Base-by-base conservation (phyloP, 768 basidiomycete genomes). In the Lactifluus volemus region DNA sequence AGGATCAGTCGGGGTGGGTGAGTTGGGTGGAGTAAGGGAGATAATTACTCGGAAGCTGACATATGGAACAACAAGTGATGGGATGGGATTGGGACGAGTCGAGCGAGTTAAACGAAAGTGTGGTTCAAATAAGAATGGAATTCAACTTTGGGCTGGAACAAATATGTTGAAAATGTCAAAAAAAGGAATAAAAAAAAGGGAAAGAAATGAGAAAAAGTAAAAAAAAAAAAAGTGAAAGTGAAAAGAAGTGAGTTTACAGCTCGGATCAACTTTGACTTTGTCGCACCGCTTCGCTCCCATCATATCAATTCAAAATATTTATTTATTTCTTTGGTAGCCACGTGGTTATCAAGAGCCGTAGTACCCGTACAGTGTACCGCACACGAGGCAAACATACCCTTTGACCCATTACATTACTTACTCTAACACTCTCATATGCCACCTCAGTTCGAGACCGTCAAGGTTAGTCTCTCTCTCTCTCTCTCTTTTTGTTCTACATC, bases 361-460 rank as follows among this genome's bases (percentile, higher is more conserved):
- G 32, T 34, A 34, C 25, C 25, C 25, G 25, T 25, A 9, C 32
- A 3, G 32, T 34, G 32, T 34, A 9, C 32, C 0, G 32, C 32
- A 34, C 32, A 34, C 9, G 6, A 34, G 32, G 32, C 9, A 34
- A 34, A 34, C 32, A 34, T 3, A 34, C 32, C 38, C 38, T 38
- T 12, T 38, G 38, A 10, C 38, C 32, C 25, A 25, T 36, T 36
- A 10, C 34, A 6, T 36, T 36, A 36, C 34, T 36, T 36, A 36
- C 34, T 36, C 10, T 10, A 10, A 36, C 34, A 6, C 5, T 2
- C 34, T 36, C 34, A 38, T 1, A 79, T 82, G 80, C 65, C 78
- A 15, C 85, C 85, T 9, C 81, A 86, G 68, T 87, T 86, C 63
- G 84, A 87, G 73, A 81, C 81, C 10, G 82, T 84, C 58, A 85